These are phyloP conservation scores for Pseudotulostoma volvatum DNA, from an alignment of 495 filamentous ascomycete genomes.

Conservation along the genomic window DNA sequence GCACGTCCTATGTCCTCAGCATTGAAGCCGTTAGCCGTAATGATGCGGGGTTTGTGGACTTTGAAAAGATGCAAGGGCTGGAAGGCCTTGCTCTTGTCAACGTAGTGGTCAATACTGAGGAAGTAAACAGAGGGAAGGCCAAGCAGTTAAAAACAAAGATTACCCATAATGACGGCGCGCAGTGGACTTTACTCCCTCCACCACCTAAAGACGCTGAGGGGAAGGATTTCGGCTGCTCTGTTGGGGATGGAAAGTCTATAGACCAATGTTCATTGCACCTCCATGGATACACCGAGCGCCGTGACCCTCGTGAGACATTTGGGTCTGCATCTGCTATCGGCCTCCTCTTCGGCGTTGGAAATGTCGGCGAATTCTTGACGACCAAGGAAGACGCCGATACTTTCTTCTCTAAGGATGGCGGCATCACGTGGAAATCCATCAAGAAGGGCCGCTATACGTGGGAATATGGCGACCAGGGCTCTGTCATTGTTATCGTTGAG, in stretches of 20 bases:
- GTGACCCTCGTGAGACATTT: conserved; percentile 61
- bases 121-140: conserved; percentile 38
- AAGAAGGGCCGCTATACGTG: conserved; percentile 79
- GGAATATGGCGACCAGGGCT: conserved; percentile 90
- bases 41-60: conserved; percentile 65
- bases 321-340: conserved; percentile 81
- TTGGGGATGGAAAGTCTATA: conserved; percentile 29
- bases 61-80: conserved; percentile 83
- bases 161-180: conserved; percentile 85
- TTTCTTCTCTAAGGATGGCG: conserved; percentile 76
- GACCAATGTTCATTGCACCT: conserved; percentile 74
- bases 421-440: conserved; percentile 69
- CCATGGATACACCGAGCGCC: conserved; percentile 85
- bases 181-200: conserved; percentile 61
- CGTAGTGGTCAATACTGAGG: conserved; percentile 55
- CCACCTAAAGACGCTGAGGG: conserved; percentile 51
- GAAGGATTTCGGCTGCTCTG: conserved; percentile 54
- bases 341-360: conserved; percentile 79
- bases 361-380: conserved; percentile 57
- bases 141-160: conserved; percentile 83
- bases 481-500: conserved; percentile 69
- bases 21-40: conserved; percentile 64
- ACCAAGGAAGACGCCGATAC: conserved; percentile 52
- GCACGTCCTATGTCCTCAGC: conserved; percentile 80
- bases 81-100: conserved; percentile 85